These are phyloP conservation scores for Stentor roeselii DNA, from an alignment of 73 alveolate species.

Conservation along the genomic window DNA sequence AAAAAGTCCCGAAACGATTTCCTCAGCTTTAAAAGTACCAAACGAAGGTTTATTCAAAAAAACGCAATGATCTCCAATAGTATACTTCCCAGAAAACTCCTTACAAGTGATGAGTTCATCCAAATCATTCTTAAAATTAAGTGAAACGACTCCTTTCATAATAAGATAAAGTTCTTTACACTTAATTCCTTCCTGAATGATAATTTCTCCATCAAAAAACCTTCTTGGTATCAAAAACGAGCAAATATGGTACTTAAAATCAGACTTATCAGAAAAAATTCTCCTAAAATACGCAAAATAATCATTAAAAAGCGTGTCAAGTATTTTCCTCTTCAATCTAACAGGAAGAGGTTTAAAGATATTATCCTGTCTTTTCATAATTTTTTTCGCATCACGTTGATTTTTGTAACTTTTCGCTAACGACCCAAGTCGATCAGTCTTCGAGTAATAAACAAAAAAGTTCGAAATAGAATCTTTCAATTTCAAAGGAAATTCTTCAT, in stretches of 20 bases:
- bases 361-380: background rate
- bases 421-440: background rate
- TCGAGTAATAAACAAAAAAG: background rate
- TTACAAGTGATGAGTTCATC: background rate
- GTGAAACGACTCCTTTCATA: background rate
- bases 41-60: background rate
- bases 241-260: background rate
- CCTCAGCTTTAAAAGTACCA: background rate
- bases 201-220: background rate
- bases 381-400: background rate
- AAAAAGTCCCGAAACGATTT: background rate
- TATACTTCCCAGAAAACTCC: background rate
- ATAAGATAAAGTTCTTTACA: background rate
- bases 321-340: background rate
- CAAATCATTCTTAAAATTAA: background rate
- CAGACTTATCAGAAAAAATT: background rate
- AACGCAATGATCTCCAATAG: background rate
- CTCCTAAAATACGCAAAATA: background rate
- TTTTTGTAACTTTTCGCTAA: background rate
- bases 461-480: too few relatives aligned
- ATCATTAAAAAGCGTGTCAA: background rate
- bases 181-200: background rate
- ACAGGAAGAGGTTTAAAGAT: background rate
- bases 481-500: background rate
- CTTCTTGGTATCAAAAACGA: background rate